A percentile compares a stretch with the other conserved stretches of the same genome.
phyloP scores from a whole-genome alignment of 2,329 filamentous ascomycete genomes.

The Cordyceps fumosorosea region DNA sequence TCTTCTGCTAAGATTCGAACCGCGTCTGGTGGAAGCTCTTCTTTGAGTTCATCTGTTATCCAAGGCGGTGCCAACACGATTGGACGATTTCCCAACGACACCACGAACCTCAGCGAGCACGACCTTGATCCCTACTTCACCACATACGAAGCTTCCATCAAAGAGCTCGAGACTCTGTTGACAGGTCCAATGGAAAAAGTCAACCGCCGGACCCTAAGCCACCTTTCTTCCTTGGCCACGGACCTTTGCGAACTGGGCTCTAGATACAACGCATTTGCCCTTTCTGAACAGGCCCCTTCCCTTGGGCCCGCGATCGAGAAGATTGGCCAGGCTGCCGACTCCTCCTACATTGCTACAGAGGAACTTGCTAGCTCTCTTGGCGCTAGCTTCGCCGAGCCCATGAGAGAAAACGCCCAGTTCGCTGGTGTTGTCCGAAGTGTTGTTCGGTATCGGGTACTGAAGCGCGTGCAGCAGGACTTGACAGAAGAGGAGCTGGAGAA shows the following conservation, averaged over 20 bases:
- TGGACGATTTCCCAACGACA: slow-evolving; percentile 75
- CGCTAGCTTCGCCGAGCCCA: slow-evolving; percentile 91
- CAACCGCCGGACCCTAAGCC: slow-evolving; percentile 80
- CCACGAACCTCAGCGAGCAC: slow-evolving; percentile 71
- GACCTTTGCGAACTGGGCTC: slow-evolving; percentile 91
- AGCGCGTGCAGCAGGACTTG: slow-evolving; percentile 96
- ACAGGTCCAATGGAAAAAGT: slow-evolving; percentile 96
- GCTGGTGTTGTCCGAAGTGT: slow-evolving; percentile 88
- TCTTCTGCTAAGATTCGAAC: slow-evolving; percentile 79
- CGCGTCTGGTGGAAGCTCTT: slow-evolving; percentile 31
- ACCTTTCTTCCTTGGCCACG: slow-evolving; percentile 74
- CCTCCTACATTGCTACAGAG: slow-evolving; percentile 91
- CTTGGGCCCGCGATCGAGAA: slow-evolving; percentile 91
- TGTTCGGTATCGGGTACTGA: slow-evolving; percentile 81
- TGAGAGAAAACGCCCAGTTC: slow-evolving; percentile 96
- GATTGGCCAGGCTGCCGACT: slow-evolving; percentile 88
- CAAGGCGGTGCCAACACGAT: slow-evolving; percentile 52
- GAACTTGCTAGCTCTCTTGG: slow-evolving; percentile 84
- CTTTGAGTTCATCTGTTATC: slow-evolving; percentile 29
- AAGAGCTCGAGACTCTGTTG: slow-evolving; percentile 81
- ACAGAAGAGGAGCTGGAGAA: slow-evolving; percentile 87
- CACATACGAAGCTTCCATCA: slow-evolving; percentile 84
- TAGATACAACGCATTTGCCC: slow-evolving; percentile 92
- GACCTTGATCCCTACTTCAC: slow-evolving; percentile 96
- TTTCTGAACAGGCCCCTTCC: slow-evolving; percentile 84